Base-by-base conservation (phyloP, 2,329 filamentous ascomycete genomes). In the Fusarium burgessii region DNA sequence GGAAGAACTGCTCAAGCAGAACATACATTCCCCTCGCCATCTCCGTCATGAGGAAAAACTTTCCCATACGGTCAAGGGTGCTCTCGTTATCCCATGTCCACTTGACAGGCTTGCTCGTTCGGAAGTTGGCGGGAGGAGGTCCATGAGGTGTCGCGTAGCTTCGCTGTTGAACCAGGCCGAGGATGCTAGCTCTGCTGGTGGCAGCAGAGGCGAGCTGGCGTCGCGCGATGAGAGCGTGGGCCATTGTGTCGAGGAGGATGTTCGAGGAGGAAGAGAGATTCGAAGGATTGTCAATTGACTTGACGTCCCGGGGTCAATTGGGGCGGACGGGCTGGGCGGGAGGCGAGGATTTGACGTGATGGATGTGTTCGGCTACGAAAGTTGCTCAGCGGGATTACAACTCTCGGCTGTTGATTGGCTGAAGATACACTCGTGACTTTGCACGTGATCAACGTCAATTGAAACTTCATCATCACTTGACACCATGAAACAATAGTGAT, bases 1-100 rank as follows among this genome's bases (percentile, higher is more conserved):
- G 88, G 87, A 99, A 98, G 89, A 92, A 99, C 86, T 99, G 95
- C 89, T 99, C 96, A 80, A 99, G 81, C 83, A 96, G 90, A 75
- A 99, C 91, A 80, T 98, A 99, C 96, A 99, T 98, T 83, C 96
- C 96, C 79, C 96, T 91, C 81, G 93, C 88, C 92, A 98, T 96
- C 88, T 99, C 96, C 58, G 93, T 91, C 87, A 98, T 85, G 80
- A 99, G 88, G 85, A 99, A 99, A 87, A 94, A 98, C 81, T 95
- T 96, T 76, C 93, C 94, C 71, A 94, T 87, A 81, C 91, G 92
- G 84, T 98, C 94, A 75, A 97, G 84, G 38, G 92, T 89, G 72
- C 87, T 90, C 80, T 97, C 94, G 70, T 88, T 86, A 72, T 91
- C 88, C 82, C 97, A 89, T 74, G 97, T 90, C 94, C 94, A 98